A percentile compares a stretch with the other conserved stretches of the same genome.
Evolutionary conservation across 2,329 filamentous ascomycete genomes (phyloP).

Genomic region (Scedosporium boydii): DNA sequence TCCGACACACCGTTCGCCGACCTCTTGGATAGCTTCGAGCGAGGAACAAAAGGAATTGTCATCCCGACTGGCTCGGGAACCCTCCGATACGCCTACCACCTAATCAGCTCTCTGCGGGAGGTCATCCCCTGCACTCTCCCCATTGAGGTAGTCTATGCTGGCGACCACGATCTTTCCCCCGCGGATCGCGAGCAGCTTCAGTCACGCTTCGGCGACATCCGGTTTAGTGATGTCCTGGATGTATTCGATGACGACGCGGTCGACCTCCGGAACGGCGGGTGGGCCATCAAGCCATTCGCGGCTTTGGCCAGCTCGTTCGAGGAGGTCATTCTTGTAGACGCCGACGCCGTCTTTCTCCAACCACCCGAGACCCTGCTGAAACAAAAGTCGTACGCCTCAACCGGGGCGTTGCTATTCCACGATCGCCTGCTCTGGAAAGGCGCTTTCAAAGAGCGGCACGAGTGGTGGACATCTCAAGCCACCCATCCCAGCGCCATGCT

Average conservation of each 20-base stretch:
- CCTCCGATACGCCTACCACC: constrained; percentile 25
- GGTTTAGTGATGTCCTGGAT: constrained; percentile 21
- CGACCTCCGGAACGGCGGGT: constrained; percentile 20
- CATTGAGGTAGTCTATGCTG: constrained; percentile 26
- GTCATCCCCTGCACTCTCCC: constrained; percentile 21
- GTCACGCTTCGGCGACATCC: constrained; percentile 14
- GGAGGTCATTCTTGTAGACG: constrained; percentile 28
- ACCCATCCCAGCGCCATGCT: constrained; percentile 21
- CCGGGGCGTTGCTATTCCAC: constrained; percentile 28
- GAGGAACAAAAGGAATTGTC: constrained; percentile 21
- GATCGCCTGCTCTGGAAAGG: constrained; percentile 29
- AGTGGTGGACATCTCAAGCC: constrained; percentile 28
- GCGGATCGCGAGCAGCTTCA: constrained; percentile 16
- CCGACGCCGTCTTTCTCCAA: constrained; percentile 29
- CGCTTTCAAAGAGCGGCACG: constrained; percentile 21
- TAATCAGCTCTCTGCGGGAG: constrained; percentile 20
- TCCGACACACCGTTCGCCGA: constrained; percentile 10
- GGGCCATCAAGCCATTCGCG: constrained; percentile 33
- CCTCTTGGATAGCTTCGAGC: constrained; percentile 11
- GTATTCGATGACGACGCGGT: constrained; percentile 23
- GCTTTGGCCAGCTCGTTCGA: constrained; percentile 24
- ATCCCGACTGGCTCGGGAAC: constrained; percentile 22
- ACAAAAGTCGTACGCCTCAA: constrained; percentile 19
- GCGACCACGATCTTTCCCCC: constrained; percentile 19
- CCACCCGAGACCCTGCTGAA: constrained; percentile 21